Base-by-base conservation (phyloP, 352 stramenopile species). In the Peronospora belbahrii region DNA sequence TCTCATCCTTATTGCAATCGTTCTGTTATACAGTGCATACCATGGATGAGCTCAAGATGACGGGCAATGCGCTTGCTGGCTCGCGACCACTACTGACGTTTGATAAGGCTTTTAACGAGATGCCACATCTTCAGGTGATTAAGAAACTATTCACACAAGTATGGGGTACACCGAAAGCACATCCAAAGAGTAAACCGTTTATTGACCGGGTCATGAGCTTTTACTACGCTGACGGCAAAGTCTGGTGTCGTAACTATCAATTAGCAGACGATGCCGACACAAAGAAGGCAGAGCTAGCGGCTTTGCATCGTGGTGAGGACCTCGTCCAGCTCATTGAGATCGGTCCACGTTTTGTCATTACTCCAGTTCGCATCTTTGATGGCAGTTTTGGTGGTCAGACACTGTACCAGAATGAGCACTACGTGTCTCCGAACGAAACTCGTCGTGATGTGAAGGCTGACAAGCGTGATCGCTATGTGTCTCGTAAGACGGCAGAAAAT, bases 141-240 rank as follows among this genome's bases (percentile, higher is more conserved):
- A 98, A 98, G 67, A 84, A 97, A 54, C 66, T 99, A 1, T 97
- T 99, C 52, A 90, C 86, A 25, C 93, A 95, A 60, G 77, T 91
- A 32, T 94, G 79, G 85, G 95, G 93, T n/a, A 98, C 93, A 23
- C 97, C 97, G 3, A 89, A 95, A 42, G 95, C 95, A 19, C 97
- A 99, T 74, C 97, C 96, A 5, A 99, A 99, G 82, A 97, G 84
- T 74, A 99, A 99, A 71, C 97, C 97, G 14, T 99, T 99, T 74
- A 95, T 98, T 43, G 97, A 99, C 76, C 89, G 96, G 43, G 83
- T 98, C 37, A 98, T 99, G 88, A 95, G 75, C 64, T 99, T 99
- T 67, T 95, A 89, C 70, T 80, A 94, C 49, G 69, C 92, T 1
- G 89, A 97, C 48, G 74, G 79, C 51, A 95, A 95, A 52, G 95